Evolutionary conservation across 2,329 filamentous ascomycete species (phyloP).

Genomic region (Fusarium humuli): DNA sequence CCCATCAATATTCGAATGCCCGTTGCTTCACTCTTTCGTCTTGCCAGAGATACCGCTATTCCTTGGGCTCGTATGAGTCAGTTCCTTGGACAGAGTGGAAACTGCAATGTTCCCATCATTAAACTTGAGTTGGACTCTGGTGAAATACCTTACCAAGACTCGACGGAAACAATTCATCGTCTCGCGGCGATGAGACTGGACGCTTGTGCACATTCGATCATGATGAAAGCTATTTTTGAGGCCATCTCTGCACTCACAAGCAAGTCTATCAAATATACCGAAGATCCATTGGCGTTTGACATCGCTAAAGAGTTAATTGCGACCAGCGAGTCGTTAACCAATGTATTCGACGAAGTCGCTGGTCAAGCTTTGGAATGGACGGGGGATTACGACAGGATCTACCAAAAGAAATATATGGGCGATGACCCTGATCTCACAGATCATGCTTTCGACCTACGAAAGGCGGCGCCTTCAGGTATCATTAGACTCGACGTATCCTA

Average conservation of each 20-base stretch:
- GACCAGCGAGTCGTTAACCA: neutral
- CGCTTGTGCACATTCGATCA: neutral
- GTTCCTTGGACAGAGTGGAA: neutral
- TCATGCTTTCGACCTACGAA: neutral
- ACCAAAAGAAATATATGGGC: neutral
- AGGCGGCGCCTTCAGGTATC: neutral
- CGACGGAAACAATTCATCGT: rapidly evolving
- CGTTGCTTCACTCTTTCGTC: neutral
- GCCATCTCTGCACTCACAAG: neutral
- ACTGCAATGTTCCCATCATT: neutral
- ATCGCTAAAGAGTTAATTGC: neutral
- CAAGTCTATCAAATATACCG: neutral
- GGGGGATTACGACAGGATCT: neutral
- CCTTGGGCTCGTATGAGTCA: neutral
- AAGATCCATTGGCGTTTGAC: neutral
- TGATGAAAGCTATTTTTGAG: neutral
- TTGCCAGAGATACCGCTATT: neutral
- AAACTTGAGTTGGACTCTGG: neutral
- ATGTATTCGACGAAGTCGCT: neutral
- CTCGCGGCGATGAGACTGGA: neutral
- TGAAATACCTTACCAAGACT: neutral
- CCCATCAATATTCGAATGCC: neutral
- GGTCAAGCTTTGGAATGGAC: neutral
- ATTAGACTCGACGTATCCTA: neutral
- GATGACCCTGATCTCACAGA: neutral